Evolutionary conservation across 495 filamentous ascomycete genomes (phyloP), one percentile per base, ranked within the genome.

Genomic region (Tetracladium setigerum): DNA sequence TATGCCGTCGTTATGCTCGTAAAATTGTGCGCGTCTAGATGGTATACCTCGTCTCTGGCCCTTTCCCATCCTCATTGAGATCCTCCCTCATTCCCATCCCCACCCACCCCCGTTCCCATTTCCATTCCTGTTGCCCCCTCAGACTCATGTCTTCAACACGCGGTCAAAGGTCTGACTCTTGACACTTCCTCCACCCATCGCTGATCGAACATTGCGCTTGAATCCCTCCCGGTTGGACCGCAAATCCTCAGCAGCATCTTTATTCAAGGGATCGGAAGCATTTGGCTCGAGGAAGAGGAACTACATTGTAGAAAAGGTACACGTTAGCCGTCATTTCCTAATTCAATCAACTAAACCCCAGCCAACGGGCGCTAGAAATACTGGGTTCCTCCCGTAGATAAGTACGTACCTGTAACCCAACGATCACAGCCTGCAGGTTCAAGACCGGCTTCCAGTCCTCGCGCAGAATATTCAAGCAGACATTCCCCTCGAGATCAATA

Each of bases 401-500:
- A 40, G 30, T 24, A 17, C 71, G 16, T 61, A 86, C 84, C 79
- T 89, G 92, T 63, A 98, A 68, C 18, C 92, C 92, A 16, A 98
- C 89, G 58, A 98, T 91, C 22, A 96, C 89, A 11, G 92, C 90
- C 65, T 96, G 95, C 58, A 98, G 65, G 62, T 97, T 97, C 62
- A 98, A 70, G 16, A 97, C 92, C 0, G 92, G 92, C 70, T 96
- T 97, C 92, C 92, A 98, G 70, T 98, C 92, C 71, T 97, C 92
- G 46, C 92, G 72, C 58, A 98, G 67, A 49, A 98, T 97, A 62
- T 98, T 98, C 56, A 98, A 65, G 70, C 92, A 98, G 12, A 98
- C 89, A 60, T 98, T 98, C 33, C 92, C 92, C 59, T 98, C 92
- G 40, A 95, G 73, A 62, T 98, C 92, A 64, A 98, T 97, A 65